Conservation (phyloP, 352 stramenopile species). For the Thalassiosira gravida region DNA sequence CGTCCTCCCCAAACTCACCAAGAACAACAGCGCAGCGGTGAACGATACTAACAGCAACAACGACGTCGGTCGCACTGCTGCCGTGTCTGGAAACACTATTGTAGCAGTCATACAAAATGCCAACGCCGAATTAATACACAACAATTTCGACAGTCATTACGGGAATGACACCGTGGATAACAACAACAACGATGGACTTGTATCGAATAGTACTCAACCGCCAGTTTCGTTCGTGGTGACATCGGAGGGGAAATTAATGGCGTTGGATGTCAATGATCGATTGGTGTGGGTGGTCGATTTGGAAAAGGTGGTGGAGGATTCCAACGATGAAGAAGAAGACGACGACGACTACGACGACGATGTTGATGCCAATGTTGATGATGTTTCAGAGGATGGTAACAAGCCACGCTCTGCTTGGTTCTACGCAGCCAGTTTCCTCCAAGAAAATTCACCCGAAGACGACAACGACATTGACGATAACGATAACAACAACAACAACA, state of each 20-base stretch:
- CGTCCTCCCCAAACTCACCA: slow-evolving; percentile 14
- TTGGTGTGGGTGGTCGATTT: slow-evolving; percentile 57
- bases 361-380: slow-evolving; percentile 6
- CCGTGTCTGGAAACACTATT: slow-evolving; percentile 9
- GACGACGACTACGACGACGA: slow-evolving; percentile 16
- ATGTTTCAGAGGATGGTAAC: background rate
- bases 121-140: slow-evolving; percentile 6
- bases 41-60: background rate
- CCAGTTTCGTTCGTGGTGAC: slow-evolving; percentile 49
- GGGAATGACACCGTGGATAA: slow-evolving; percentile 6
- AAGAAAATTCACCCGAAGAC: slow-evolving; percentile 38
- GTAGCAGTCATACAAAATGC: slow-evolving; percentile 26
- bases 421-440: slow-evolving; percentile 51
- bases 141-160: slow-evolving; percentile 18
- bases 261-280: slow-evolving; percentile 44
- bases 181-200: background rate
- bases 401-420: slow-evolving; percentile 44
- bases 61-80: background rate
- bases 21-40: background rate
- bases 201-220: slow-evolving; percentile 13
- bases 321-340: slow-evolving; percentile 35
- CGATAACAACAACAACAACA: no score
- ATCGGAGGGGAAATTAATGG: slow-evolving; percentile 42
- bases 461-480: background rate
- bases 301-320: slow-evolving; percentile 46